A percentile compares a stretch with the other conserved stretches of the same genome.
Conservation (phyloP, 2,329 filamentous ascomycete species). For the Nemania diffusa region DNA sequence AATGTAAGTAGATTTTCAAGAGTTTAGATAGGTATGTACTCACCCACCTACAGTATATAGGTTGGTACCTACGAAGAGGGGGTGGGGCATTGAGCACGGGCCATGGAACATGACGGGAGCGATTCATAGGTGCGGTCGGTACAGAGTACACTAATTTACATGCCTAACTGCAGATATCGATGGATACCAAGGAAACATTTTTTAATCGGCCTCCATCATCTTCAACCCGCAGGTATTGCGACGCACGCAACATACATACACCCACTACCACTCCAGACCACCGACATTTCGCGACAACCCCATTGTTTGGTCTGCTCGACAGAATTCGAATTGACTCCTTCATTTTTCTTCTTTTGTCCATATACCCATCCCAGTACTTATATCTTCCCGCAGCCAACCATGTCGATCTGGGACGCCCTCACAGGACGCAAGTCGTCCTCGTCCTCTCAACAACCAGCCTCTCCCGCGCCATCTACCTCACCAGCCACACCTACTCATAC, state of each 20-base stretch:
- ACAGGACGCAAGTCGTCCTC: slow-evolving; percentile 66
- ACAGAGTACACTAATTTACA: background rate
- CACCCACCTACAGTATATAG: background rate
- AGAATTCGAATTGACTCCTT: slow-evolving; percentile 11
- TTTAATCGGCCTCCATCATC: slow-evolving; percentile 34
- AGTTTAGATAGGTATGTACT: background rate
- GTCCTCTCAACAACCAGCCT: slow-evolving; percentile 49
- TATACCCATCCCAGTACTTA: slow-evolving; percentile 21
- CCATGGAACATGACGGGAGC: slow-evolving; percentile 22
- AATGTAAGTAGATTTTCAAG: slow-evolving; percentile 20
- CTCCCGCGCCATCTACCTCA: slow-evolving; percentile 56
- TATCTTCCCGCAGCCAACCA: slow-evolving; percentile 46
- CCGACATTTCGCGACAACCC: slow-evolving; percentile 3
- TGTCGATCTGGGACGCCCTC: slow-evolving; percentile 71
- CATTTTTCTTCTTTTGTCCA: slow-evolving; percentile 31
- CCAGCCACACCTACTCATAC: slow-evolving; percentile 59
- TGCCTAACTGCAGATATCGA: slow-evolving; percentile 13
- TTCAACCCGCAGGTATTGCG: slow-evolving; percentile 28
- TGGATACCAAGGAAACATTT: slow-evolving; percentile 34
- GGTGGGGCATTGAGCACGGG: slow-evolving; percentile 26
- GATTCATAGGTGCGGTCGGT: background rate
- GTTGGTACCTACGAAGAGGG: background rate
- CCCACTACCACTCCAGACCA: background rate
- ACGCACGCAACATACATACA: slow-evolving; percentile 16
- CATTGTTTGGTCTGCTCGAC: background rate